Evolutionary conservation across 345 rosid genomes (phyloP), one percentile per base, ranked within the genome.

Genomic region (Litchi chinensis): DNA sequence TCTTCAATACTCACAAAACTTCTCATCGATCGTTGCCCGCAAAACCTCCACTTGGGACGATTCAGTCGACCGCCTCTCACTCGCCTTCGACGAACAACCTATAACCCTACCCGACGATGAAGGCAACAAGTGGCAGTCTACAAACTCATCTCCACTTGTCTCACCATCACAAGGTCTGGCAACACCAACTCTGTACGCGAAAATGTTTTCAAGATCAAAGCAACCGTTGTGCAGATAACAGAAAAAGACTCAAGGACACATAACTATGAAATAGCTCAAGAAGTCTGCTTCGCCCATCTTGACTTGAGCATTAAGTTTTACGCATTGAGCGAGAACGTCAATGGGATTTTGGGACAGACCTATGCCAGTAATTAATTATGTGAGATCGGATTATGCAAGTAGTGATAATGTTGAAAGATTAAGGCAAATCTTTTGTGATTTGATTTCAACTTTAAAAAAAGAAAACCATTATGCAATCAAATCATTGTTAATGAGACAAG

Each of bases 1-100:
- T 85, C 40, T 87, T 85, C 79, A 73, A 83, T 71, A 19, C 70
- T 32, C 83, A 75, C 62, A 32, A 64, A 32, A 21, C 57, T 80
- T 43, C 62, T 59, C 41, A 32, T 2, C 37, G 4, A 39, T 76
- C 10, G 79, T 22, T 43, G 79, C 76, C 57, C 50, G 22, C 46
- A 75, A 75, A 50, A 32, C 70, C n/a, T 37, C 79, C 18, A 68
- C 65, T 12, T 80, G 76, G 76, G 76, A 76, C 19, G 37, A 54
- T 52, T 72, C 48, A 10, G 8, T 50, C 37, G 83, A 80, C 65
- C 79, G 28, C 65, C 75, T 80, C 19, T 67, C 41, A 21, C 60
- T 80, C 9, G 12, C 76, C 62, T 80, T 65, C 66, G 54, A 80
- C 8, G 70, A 52, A 11, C 10, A 60, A 19, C 24, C 64, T 24